These are phyloP conservation scores for Dictyostelium intermedium DNA, from an alignment of 78 protist genomes.

Conservation along the genomic window DNA sequence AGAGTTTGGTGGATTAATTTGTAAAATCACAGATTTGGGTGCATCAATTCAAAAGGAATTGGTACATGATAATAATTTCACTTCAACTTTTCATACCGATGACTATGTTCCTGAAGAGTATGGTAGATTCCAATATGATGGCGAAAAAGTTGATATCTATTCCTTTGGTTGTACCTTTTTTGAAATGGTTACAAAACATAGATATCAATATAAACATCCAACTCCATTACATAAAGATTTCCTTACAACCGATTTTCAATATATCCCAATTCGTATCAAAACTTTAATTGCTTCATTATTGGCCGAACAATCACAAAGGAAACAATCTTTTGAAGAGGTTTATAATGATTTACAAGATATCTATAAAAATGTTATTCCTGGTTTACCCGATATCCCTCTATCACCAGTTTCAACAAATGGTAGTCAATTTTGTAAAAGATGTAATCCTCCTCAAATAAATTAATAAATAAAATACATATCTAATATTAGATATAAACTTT, in stretches of 20 bases:
- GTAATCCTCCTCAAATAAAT: constrained; percentile 2
- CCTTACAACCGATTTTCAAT: neutral
- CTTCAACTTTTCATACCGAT: constrained; percentile 19
- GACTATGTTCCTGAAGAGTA: constrained; percentile 11
- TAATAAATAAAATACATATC: neutral
- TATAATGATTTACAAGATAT: neutral
- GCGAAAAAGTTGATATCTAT: neutral
- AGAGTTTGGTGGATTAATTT: neutral
- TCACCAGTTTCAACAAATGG: neutral
- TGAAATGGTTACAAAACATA: constrained; percentile 24
- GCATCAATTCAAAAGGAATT: neutral
- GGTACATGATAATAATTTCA: constrained; percentile 2
- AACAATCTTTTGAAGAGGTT: constrained; percentile 16
- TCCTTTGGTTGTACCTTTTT: constrained; percentile 1
- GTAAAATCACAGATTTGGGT: constrained; percentile 24
- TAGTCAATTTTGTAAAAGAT: neutral
- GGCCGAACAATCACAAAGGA: neutral
- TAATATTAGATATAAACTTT: too few species aligned
- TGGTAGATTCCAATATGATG: constrained; percentile 17
- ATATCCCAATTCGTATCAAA: neutral
- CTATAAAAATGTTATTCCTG: constrained; percentile 6
- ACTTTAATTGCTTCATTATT: neutral
- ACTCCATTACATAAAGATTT: constrained; percentile 3
- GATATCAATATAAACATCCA: constrained; percentile 23
- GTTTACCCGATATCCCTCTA: neutral